Evolutionary conservation across 148 eudicot species (phyloP).

Genomic region (Chenopodium quinoa): DNA sequence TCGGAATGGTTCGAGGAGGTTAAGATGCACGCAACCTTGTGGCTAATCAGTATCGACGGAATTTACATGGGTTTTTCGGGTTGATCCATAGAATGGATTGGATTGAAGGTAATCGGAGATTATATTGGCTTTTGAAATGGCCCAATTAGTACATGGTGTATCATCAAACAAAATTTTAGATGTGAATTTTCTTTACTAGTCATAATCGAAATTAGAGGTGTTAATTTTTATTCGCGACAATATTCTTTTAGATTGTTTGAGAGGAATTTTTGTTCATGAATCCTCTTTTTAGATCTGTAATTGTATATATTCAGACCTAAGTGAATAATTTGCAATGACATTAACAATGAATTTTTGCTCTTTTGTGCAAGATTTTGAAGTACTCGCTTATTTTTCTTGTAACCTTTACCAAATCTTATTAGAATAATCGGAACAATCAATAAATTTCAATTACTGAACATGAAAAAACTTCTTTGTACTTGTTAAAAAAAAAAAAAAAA

Average conservation of each 20-base stretch:
- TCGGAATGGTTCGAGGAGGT: not conserved
- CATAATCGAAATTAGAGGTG: not conserved
- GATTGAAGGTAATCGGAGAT: not conserved
- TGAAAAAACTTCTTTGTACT: too few species aligned
- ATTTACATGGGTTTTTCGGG: not conserved
- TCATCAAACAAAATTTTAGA: not conserved
- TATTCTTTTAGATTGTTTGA: slow-evolving; percentile 18
- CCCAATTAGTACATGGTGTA: not conserved
- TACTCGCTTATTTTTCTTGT: too few species aligned
- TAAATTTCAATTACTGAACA: too few species aligned
- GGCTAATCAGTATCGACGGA: not conserved
- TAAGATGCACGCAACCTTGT: not conserved
- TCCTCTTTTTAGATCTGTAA: slow-evolving; percentile 8
- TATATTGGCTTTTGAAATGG: slow-evolving; percentile 2
- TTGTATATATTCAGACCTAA: slow-evolving; percentile 10
- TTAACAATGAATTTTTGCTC: slow-evolving; percentile 3
- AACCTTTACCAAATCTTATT: too few species aligned
- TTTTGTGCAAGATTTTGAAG: not conserved
- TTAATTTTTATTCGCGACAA: not conserved
- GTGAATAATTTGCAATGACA: not conserved
- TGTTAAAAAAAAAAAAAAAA: too few species aligned
- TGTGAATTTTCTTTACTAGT: not conserved
- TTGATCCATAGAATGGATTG: not conserved
- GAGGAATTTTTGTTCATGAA: slow-evolving; percentile 18
- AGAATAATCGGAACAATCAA: too few species aligned